A percentile compares a stretch with the other conserved stretches of the same genome.
Conservation (phyloP, 2,329 filamentous ascomycete species). For the Aspergillus ibericus region DNA sequence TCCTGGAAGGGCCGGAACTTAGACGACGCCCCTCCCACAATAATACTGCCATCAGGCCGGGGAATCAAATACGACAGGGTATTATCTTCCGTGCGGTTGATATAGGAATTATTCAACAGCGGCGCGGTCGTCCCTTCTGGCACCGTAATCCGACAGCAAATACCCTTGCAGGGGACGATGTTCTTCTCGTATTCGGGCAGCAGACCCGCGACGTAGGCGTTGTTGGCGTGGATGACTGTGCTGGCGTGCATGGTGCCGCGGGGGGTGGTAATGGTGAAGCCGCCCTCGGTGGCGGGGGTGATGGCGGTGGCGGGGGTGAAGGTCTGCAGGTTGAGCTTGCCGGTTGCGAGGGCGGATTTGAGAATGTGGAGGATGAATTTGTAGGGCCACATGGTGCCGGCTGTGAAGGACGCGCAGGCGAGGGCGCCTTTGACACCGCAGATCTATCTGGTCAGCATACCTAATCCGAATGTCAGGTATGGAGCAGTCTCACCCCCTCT, state of each 20-base stretch:
- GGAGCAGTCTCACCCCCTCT: slow-evolving; percentile 27
- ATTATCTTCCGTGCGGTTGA: slow-evolving; percentile 51
- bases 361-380: slow-evolving; percentile 75
- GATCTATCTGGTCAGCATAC: slow-evolving; percentile 21
- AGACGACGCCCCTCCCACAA: slow-evolving; percentile 64
- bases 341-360: slow-evolving; percentile 57
- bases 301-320: slow-evolving; percentile 45
- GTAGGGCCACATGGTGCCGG: slow-evolving; percentile 59
- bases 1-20: slow-evolving; percentile 23
- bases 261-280: slow-evolving; percentile 54
- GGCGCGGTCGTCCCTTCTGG: slow-evolving; percentile 23
- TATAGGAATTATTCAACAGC: slow-evolving; percentile 53
- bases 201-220: slow-evolving; percentile 77
- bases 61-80: slow-evolving; percentile 58
- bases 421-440: slow-evolving; percentile 42
- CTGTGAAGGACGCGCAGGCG: slow-evolving; percentile 34
- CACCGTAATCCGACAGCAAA: slow-evolving; percentile 34
- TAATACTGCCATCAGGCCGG: slow-evolving; percentile 52
- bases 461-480: neutral
- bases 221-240: slow-evolving; percentile 76
- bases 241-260: slow-evolving; percentile 64
- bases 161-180: slow-evolving; percentile 72
- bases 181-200: slow-evolving; percentile 68
- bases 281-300: slow-evolving; percentile 50
- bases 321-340: slow-evolving; percentile 54